A percentile compares a stretch with the other conserved stretches of the same genome.
phyloP scores from a whole-genome alignment of 1,284 basidiomycete genomes.

The Ganoderma meredithae region DNA sequence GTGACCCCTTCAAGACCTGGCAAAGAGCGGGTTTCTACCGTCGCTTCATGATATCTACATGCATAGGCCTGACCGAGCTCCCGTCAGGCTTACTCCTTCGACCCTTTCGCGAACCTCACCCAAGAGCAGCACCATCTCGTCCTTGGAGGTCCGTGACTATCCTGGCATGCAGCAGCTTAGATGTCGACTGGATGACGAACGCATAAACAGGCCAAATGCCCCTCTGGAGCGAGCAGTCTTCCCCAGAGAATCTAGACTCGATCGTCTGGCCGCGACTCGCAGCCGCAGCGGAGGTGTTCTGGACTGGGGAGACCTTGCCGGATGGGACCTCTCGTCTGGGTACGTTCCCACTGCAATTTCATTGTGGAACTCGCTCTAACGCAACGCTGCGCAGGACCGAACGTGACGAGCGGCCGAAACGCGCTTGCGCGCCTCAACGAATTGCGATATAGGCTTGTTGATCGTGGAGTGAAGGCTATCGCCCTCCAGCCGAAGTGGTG shows the following conservation, averaged over 20 bases:
- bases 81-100: slow-evolving; percentile 66
- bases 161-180: neutral
- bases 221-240: slow-evolving; percentile 82
- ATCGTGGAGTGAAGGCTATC: slow-evolving; percentile 71
- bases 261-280: slow-evolving; percentile 83
- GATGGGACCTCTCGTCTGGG: slow-evolving; percentile 35
- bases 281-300: slow-evolving; percentile 80
- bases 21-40: no score
- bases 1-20: slow-evolving; percentile 82
- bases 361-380: neutral
- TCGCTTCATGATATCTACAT: no score
- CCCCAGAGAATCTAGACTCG: slow-evolving; percentile 71
- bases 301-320: slow-evolving; percentile 63
- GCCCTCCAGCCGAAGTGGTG: slow-evolving; percentile 85
- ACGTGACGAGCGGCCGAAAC: slow-evolving; percentile 54
- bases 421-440: slow-evolving; percentile 83
- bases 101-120: slow-evolving; percentile 68
- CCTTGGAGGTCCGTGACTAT: slow-evolving; percentile 58
- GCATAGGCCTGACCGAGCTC: no score
- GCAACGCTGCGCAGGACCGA: slow-evolving; percentile 18
- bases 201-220: slow-evolving; percentile 55
- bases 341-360: neutral
- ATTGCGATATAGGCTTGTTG: slow-evolving; percentile 69
- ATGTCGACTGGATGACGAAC: neutral
- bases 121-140: slow-evolving; percentile 56